Percentiles rank a stretch among this genome's conserved stretches.
phyloP scores from a whole-genome alignment of 2,329 filamentous ascomycete genomes.

The Pseudopithomyces chartarum region DNA sequence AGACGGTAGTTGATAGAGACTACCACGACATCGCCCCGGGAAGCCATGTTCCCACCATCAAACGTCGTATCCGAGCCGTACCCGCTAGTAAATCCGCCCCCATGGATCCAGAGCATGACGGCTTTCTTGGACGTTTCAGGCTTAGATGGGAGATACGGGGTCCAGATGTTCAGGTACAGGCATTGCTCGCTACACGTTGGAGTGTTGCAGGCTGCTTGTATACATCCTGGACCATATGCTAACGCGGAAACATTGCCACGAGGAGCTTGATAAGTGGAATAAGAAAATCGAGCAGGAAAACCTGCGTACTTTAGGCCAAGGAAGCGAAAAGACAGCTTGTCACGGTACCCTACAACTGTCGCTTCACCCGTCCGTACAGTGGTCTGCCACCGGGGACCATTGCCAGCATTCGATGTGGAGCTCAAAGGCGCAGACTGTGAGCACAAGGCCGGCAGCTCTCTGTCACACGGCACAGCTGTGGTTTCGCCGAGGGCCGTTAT shows the following conservation, averaged over 20 bases:
- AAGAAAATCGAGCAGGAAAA: constrained; percentile 52
- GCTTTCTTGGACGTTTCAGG: constrained; percentile 40
- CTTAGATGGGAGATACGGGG: constrained; percentile 46
- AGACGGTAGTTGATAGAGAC: constrained; percentile 52
- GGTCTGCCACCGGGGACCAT: constrained; percentile 18
- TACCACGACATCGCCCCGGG: constrained; percentile 53
- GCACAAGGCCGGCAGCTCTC: constrained; percentile 28
- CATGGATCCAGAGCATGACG: constrained; percentile 56
- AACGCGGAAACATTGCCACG: constrained; percentile 42
- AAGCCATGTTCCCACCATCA: constrained; percentile 53
- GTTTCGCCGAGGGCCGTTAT: constrained; percentile 24
- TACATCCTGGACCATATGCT: constrained; percentile 46
- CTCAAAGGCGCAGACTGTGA: constrained; percentile 25
- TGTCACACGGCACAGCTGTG: constrained; percentile 22
- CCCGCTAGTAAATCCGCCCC: constrained; percentile 50
- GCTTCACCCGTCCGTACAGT: constrained; percentile 24
- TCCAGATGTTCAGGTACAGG: constrained; percentile 48
- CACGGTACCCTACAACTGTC: constrained; percentile 47
- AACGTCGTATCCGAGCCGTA: constrained; percentile 51
- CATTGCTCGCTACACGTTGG: constrained; percentile 50
- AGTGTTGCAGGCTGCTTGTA: constrained; percentile 43
- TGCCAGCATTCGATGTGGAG: constrained; percentile 4
- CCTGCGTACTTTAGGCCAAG: constrained; percentile 55
- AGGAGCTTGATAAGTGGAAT: constrained; percentile 48
- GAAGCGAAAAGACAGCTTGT: constrained; percentile 58